Evolutionary conservation across 495 filamentous ascomycete genomes (phyloP).

Genomic region (Aspergillus haitiensis): DNA sequence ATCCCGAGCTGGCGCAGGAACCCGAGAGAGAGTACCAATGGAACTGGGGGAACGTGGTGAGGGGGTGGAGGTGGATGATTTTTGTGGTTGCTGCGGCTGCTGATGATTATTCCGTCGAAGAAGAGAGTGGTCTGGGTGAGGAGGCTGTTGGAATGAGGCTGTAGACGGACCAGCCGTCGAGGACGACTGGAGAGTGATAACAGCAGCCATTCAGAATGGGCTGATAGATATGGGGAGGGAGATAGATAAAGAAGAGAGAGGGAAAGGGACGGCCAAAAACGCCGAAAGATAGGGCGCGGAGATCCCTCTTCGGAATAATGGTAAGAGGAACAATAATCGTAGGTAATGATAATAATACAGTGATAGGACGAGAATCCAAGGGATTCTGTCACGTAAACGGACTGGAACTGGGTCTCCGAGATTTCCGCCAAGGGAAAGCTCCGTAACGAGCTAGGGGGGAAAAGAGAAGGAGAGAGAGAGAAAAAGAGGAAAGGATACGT

Average conservation of each 20-base stretch:
- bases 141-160: constrained; percentile 31
- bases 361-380: constrained; percentile 14
- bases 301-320: constrained; percentile 10
- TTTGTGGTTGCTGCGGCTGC: constrained; percentile 23
- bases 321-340: constrained; percentile 10
- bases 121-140: constrained; percentile 29
- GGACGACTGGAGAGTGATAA: constrained; percentile 49
- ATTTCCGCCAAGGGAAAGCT: constrained; percentile 20
- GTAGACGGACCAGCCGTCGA: constrained; percentile 30
- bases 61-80: constrained; percentile 26
- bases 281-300: constrained; percentile 22
- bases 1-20: constrained; percentile 40
- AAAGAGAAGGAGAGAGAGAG: not conserved
- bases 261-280: constrained; percentile 1
- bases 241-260: constrained; percentile 10
- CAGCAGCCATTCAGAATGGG: constrained; percentile 39
- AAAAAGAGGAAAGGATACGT: not conserved
- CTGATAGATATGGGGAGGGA: constrained; percentile 11
- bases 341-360: constrained; percentile 11
- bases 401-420: constrained; percentile 20
- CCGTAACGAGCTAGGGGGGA: constrained; percentile 16
- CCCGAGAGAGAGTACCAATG: constrained; percentile 29
- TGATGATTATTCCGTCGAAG: constrained; percentile 28
- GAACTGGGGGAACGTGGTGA: constrained; percentile 29
- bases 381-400: constrained; percentile 27